These are phyloP conservation scores for Podospora australis DNA, from an alignment of 495 filamentous ascomycete species.

Conservation along the genomic window DNA sequence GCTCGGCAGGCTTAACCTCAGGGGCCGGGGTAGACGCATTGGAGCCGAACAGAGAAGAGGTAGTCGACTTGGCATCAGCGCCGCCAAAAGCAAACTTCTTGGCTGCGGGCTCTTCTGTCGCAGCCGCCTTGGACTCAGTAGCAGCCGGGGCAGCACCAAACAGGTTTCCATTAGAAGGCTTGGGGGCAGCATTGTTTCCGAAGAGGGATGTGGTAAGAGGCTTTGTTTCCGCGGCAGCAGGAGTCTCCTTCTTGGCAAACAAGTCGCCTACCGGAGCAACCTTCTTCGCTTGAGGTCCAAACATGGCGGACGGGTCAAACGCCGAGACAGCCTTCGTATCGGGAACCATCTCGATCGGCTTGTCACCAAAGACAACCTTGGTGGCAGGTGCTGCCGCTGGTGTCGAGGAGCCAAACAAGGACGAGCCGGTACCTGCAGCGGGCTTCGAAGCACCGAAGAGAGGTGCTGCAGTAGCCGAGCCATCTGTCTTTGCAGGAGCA, in stretches of 20 bases:
- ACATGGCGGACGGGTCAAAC: constrained; percentile 38
- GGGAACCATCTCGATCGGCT: constrained; percentile 8
- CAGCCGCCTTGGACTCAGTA: constrained; percentile 9
- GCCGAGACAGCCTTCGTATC: constrained; percentile 23
- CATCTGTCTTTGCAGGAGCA: constrained; percentile 12
- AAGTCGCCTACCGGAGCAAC: constrained; percentile 16
- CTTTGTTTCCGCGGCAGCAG: constrained; percentile 11
- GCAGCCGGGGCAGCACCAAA: constrained; percentile 22
- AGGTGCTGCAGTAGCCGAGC: constrained; percentile 16
- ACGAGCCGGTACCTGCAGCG: constrained; percentile 7
- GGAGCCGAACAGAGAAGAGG: constrained; percentile 14
- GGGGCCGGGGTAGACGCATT: constrained; percentile 9
- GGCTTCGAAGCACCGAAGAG: constrained; percentile 22
- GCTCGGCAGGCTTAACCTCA: constrained; percentile 17
- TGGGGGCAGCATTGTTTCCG: constrained; percentile 4
- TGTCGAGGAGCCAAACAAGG: constrained; percentile 16
- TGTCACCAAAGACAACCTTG: constrained; percentile 16
- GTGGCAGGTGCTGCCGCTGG: constrained; percentile 7
- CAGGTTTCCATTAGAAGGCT: constrained; percentile 11
- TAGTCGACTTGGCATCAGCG: constrained; percentile 22
- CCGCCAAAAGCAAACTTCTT: constrained; percentile 20
- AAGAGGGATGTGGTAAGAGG: constrained; percentile 23
- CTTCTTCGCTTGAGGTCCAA: constrained; percentile 31
- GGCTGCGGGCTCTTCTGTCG: constrained; percentile 10
- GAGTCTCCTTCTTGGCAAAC: constrained; percentile 22